A percentile compares a stretch with the other conserved stretches of the same genome.
Evolutionary conservation across 345 rosid species (phyloP).

Genomic region (Lepidium aucheri): DNA sequence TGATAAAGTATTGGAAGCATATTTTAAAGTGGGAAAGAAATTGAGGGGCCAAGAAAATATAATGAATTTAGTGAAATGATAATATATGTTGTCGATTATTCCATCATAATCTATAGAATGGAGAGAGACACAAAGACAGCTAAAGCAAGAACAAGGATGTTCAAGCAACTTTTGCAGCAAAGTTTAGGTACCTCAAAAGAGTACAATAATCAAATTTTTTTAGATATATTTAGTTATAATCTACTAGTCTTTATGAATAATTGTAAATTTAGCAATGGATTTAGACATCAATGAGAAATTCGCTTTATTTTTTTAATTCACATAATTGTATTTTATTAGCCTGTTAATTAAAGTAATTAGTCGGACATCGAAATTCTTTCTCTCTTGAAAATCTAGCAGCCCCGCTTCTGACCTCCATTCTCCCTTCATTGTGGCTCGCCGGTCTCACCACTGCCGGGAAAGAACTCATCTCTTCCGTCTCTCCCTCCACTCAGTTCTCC

Average conservation of each 20-base stretch:
- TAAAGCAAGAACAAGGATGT: constrained; percentile 23
- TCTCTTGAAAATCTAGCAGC: too few relatives aligned
- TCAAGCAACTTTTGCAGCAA: constrained; percentile 28
- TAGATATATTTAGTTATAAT: background rate
- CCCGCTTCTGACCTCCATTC: too few relatives aligned
- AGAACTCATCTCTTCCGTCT: too few relatives aligned
- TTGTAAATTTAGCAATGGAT: constrained; percentile 6
- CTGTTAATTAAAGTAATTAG: constrained; percentile 13
- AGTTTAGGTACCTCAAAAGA: constrained; percentile 28
- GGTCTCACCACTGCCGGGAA: too few relatives aligned
- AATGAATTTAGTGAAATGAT: constrained; percentile 22
- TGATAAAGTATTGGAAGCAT: constrained; percentile 16
- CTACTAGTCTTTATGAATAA: background rate
- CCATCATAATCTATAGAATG: constrained; percentile 26
- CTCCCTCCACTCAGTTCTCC: too few relatives aligned
- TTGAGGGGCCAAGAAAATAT: constrained; percentile 21
- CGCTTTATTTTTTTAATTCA: background rate
- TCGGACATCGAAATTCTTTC: too few relatives aligned
- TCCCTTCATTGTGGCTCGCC: too few relatives aligned
- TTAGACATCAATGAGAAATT: constrained; percentile 13
- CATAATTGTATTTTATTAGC: constrained; percentile 12
- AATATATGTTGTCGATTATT: constrained; percentile 18
- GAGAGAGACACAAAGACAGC: background rate
- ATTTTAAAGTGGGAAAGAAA: constrained; percentile 13
- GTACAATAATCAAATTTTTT: constrained; percentile 12